Evolutionary conservation across 2,329 filamentous ascomycete species (phyloP).

Genomic region (Alternaria rosae): DNA sequence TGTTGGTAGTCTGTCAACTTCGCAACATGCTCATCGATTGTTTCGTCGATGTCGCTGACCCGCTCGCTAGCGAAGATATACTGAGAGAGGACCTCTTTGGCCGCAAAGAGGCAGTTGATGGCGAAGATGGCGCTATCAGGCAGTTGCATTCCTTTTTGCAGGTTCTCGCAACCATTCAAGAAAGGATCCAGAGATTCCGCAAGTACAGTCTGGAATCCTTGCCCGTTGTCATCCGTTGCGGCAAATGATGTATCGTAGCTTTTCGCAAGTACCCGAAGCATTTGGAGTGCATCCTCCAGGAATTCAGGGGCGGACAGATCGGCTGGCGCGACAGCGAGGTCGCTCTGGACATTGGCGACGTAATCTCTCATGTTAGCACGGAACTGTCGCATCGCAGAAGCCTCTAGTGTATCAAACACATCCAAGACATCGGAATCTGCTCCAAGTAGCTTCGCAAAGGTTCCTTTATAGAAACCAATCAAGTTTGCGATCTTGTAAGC

Average conservation of each 20-base stretch:
- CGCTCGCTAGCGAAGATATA: conserved; percentile 71
- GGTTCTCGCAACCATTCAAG: conserved; percentile 74
- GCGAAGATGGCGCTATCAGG: conserved; percentile 73
- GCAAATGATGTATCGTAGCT: conserved; percentile 85
- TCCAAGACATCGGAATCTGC: conserved; percentile 72
- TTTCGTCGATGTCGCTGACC: conserved; percentile 63
- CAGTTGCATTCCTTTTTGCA: conserved; percentile 67
- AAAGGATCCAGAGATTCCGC: conserved; percentile 86
- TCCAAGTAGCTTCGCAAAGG: conserved; percentile 82
- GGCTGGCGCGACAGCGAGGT: conserved; percentile 73
- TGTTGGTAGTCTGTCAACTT: conserved; percentile 73
- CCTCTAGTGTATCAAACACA: conserved; percentile 72
- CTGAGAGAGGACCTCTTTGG: conserved; percentile 62
- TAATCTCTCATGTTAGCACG: conserved; percentile 81
- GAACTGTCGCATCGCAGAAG: conserved; percentile 83
- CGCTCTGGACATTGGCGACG: conserved; percentile 74
- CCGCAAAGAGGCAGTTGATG: conserved; percentile 73
- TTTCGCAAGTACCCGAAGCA: conserved; percentile 79
- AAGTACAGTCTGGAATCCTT: conserved; percentile 77
- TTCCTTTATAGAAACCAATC: conserved; percentile 85
- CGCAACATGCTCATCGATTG: conserved; percentile 63
- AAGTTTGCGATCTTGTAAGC: conserved; percentile 92
- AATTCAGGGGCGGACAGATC: conserved; percentile 83
- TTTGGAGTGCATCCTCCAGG: conserved; percentile 78
- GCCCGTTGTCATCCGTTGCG: conserved; percentile 61